phyloP scores from a whole-genome alignment of 208 protist species.

The Leishmania braziliensis region DNA sequence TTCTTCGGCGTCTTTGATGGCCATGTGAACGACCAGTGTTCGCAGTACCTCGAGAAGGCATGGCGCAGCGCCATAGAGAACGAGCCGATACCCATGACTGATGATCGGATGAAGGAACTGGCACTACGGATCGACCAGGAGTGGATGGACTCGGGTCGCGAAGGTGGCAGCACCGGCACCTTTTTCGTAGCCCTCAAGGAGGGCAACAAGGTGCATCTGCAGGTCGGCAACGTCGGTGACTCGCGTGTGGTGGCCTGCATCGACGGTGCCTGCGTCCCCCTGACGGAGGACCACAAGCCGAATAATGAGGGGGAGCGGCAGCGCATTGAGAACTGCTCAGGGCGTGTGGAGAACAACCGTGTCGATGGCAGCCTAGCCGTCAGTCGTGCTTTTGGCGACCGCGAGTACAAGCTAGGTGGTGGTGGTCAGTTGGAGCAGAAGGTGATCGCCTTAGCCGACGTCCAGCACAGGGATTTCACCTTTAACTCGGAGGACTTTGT shows the following conservation, averaged over 20 bases:
- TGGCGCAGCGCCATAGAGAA: constrained; percentile 78
- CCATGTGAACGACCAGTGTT: constrained; percentile 89
- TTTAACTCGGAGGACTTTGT: constrained; percentile 80
- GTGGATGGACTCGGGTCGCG: constrained; percentile 70
- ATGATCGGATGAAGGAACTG: constrained; percentile 85
- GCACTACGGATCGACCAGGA: constrained; percentile 83
- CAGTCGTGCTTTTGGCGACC: constrained; percentile 94
- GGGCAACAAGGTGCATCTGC: constrained; percentile 72
- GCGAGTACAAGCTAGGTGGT: constrained; percentile 90
- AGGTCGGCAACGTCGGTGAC: constrained; percentile 94
- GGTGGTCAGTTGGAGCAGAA: constrained; percentile 82
- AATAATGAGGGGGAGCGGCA: constrained; percentile 83
- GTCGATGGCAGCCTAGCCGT: constrained; percentile 95
- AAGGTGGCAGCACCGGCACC: constrained; percentile 89
- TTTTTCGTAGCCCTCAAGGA: constrained; percentile 85
- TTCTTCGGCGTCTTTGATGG: constrained; percentile 93
- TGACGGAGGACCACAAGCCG: constrained; percentile 96
- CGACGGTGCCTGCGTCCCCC: constrained; percentile 74
- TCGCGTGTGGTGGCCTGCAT: constrained; percentile 88
- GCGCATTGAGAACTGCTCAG: constrained; percentile 91
- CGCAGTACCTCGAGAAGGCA: constrained; percentile 75
- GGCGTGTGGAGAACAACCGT: constrained; percentile 92
- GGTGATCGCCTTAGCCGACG: constrained; percentile 90
- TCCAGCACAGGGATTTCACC: constrained; percentile 75
- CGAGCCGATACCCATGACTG: constrained; percentile 65